Evolutionary conservation across 805 yeast genomes (phyloP).

Genomic region (Myxozyma nipponensis): DNA sequence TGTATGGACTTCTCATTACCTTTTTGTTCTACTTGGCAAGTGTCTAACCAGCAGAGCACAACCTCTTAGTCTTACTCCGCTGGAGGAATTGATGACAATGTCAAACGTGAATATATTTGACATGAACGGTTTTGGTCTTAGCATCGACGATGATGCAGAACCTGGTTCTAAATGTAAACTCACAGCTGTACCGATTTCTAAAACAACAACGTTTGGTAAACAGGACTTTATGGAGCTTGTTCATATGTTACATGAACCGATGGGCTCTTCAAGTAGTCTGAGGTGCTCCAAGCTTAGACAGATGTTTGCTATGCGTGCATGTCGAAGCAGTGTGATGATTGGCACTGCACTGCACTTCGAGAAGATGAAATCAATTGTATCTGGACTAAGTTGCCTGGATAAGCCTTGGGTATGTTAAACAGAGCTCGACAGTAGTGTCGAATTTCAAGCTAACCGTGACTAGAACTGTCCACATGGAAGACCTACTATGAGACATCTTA

Average conservation of each 20-base stretch:
- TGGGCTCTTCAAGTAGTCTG: conserved; percentile 40
- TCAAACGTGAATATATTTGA: conserved; percentile 57
- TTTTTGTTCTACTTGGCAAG: background rate
- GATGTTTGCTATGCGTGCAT: conserved; percentile 93
- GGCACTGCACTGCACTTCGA: conserved; percentile 61
- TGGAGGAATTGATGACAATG: conserved; percentile 71
- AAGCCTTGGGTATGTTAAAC: conserved; percentile 93
- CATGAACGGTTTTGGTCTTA: conserved; percentile 72
- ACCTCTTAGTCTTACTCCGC: conserved; percentile 58
- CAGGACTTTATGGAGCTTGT: conserved; percentile 73
- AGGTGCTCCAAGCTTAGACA: conserved; percentile 74
- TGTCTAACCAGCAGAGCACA: conserved; percentile 45
- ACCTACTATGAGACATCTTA: conserved; percentile 90
- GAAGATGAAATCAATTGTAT: conserved; percentile 67
- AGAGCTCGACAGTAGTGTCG: background rate
- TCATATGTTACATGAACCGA: conserved; percentile 57
- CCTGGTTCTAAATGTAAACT: conserved; percentile 59
- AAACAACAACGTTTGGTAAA: conserved; percentile 59
- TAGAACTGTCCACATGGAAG: conserved; percentile 84
- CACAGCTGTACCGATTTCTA: conserved; percentile 67
- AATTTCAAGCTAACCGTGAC: background rate
- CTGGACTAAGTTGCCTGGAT: conserved; percentile 63
- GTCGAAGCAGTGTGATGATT: conserved; percentile 90
- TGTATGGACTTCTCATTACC: conserved; percentile 18
- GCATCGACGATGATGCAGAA: conserved; percentile 45